Conservation (phyloP, 2,329 filamentous ascomycete species). For the Madurella mycetomatis region DNA sequence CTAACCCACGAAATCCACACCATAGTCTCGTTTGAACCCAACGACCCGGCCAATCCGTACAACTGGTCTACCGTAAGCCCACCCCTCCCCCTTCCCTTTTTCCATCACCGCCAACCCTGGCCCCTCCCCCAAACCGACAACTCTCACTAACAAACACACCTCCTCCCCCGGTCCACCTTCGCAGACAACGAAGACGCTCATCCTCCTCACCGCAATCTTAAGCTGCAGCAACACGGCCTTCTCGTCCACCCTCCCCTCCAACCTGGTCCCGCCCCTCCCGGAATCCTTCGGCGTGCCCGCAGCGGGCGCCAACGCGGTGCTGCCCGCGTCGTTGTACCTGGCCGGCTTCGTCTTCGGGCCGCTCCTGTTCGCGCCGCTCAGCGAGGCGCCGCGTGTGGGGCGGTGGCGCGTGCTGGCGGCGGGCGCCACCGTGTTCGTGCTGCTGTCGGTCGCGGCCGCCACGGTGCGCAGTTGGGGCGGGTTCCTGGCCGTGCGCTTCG, state of each 20-base stretch:
- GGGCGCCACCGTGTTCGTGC: constrained; percentile 19
- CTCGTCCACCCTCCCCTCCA: constrained; percentile 25
- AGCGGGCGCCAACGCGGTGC: constrained; percentile 20
- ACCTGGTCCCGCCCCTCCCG: constrained; percentile 22
- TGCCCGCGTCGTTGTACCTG: constrained; percentile 26
- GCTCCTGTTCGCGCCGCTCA: constrained; percentile 27
- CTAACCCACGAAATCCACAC: neutral
- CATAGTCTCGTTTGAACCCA: constrained; percentile 18
- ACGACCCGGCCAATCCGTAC: constrained; percentile 22
- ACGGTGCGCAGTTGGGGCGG: constrained; percentile 21
- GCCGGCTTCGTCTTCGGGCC: constrained; percentile 28
- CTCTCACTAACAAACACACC: neutral
- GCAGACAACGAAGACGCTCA: constrained; percentile 22
- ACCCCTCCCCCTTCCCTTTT: too few species aligned
- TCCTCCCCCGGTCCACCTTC: neutral
- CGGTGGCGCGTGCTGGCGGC: constrained; percentile 18
- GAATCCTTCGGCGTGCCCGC: constrained; percentile 18
- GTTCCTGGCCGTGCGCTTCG: constrained; percentile 24
- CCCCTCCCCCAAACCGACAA: too few species aligned
- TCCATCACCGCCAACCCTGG: neutral
- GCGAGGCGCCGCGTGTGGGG: constrained; percentile 23
- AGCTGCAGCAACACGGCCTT: constrained; percentile 25
- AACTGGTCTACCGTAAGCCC: constrained; percentile 21
- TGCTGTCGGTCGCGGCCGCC: constrained; percentile 21
- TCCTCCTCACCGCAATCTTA: constrained; percentile 23